A percentile compares a stretch with the other conserved stretches of the same genome.
Evolutionary conservation across 129 eudicot species (phyloP).

Genomic region (Arctium minus): DNA sequence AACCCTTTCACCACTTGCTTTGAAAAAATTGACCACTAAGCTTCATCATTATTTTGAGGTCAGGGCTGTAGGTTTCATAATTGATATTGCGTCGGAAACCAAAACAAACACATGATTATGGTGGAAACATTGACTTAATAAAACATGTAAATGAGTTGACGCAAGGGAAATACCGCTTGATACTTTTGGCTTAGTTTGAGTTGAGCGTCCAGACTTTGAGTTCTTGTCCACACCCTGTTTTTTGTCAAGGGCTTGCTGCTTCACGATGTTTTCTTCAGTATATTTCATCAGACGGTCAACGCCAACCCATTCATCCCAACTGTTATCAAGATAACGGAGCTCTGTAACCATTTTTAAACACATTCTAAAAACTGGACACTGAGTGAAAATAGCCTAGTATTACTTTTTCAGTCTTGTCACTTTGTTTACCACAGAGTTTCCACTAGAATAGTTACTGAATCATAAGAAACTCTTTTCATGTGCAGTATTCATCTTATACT

Average conservation of each 20-base stretch:
- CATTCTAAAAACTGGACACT: not conserved
- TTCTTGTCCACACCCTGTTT: conserved; percentile 70
- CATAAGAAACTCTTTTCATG: not conserved
- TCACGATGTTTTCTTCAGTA: conserved; percentile 70
- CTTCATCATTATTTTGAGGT: not conserved
- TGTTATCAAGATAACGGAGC: conserved; percentile 39
- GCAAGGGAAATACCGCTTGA: conserved; percentile 42
- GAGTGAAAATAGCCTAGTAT: not conserved
- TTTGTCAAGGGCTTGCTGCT: conserved; percentile 70
- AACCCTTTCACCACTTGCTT: not conserved
- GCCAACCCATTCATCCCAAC: conserved; percentile 99
- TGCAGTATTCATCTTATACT: not conserved
- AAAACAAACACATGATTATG: not conserved
- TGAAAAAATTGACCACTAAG: not conserved
- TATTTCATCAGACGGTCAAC: conserved; percentile 69
- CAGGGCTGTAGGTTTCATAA: not conserved
- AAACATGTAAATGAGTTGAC: not conserved
- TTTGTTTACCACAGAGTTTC: no score
- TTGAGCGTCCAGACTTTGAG: conserved; percentile 57
- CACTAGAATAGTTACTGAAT: no score
- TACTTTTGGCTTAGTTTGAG: conserved; percentile 65
- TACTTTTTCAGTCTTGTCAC: no score
- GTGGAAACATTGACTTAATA: not conserved
- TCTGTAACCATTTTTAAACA: conserved; percentile 13
- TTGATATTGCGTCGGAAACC: not conserved